A percentile compares a stretch with the other conserved stretches of the same genome.
phyloP scores from a whole-genome alignment of 768 basidiomycete species.

The Suillus plorans region DNA sequence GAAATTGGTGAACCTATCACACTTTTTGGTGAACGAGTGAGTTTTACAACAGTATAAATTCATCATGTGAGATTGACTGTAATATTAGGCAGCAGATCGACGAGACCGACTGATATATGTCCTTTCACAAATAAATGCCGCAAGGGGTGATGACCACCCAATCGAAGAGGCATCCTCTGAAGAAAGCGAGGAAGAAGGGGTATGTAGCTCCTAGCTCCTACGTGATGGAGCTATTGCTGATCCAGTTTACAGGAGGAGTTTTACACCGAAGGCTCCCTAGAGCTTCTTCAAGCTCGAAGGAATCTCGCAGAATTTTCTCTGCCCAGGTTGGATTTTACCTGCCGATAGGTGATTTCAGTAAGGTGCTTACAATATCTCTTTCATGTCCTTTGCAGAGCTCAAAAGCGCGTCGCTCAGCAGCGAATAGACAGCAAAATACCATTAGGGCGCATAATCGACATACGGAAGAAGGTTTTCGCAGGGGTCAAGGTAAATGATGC shows the following conservation, averaged over 20 bases:
- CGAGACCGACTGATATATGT: constrained; percentile 95
- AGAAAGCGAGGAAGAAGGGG: constrained; percentile 76
- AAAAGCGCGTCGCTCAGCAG: constrained; percentile 91
- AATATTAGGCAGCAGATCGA: constrained; percentile 83
- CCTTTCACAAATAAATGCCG: constrained; percentile 89
- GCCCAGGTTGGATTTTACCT: constrained; percentile 83
- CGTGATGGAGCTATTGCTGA: constrained; percentile 6
- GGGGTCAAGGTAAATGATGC: constrained; percentile 75
- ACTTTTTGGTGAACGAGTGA: constrained; percentile 93
- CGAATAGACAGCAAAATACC: constrained; percentile 85
- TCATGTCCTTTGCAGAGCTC: constrained; percentile 73
- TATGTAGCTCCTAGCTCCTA: background rate
- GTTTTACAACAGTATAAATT: constrained; percentile 31
- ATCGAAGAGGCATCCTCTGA: constrained; percentile 69
- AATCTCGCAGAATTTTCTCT: constrained; percentile 92
- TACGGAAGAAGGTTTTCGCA: constrained; percentile 85
- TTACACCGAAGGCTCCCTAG: constrained; percentile 88
- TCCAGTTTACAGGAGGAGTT: constrained; percentile 73
- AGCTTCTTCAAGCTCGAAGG: constrained; percentile 81
- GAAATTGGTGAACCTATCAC: constrained; percentile 98
- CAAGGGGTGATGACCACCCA: constrained; percentile 76
- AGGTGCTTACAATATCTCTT: constrained; percentile 75
- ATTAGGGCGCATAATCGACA: constrained; percentile 85
- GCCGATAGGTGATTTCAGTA: constrained; percentile 50
- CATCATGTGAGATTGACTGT: constrained; percentile 15